Conservation (phyloP, 768 basidiomycete species). For the Auriscalpium microsporum region DNA sequence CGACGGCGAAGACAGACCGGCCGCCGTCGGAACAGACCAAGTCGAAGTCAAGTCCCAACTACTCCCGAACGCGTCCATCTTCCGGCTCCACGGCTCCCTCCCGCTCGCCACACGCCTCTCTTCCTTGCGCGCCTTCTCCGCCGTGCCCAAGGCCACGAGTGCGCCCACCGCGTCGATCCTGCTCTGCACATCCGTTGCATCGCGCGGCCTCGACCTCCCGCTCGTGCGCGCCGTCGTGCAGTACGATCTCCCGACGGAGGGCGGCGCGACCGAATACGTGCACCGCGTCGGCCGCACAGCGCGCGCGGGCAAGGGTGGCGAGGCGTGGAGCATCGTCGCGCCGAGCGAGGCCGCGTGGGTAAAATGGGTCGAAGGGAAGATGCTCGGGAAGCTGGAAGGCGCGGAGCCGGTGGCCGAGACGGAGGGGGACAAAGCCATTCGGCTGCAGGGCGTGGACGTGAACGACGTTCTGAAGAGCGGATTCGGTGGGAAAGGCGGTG, state of each 20-base stretch:
- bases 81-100: constrained; percentile 89
- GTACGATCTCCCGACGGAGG: constrained; percentile 96
- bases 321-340: constrained; percentile 88
- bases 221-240: constrained; percentile 92
- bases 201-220: constrained; percentile 94
- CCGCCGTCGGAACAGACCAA: constrained; percentile 19
- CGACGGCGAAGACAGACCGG: constrained; percentile 18
- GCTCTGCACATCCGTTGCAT: constrained; percentile 94
- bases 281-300: constrained; percentile 97
- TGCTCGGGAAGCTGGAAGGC: constrained; percentile 44
- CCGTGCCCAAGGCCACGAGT: constrained; percentile 22
- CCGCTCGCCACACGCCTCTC: constrained; percentile 72
- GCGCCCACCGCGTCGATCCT: constrained; percentile 56
- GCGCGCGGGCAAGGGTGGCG: constrained; percentile 90
- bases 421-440: constrained; percentile 25
- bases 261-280: constrained; percentile 92
- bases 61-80: constrained; percentile 74
- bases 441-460: constrained; percentile 51
- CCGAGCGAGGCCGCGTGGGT: constrained; percentile 89
- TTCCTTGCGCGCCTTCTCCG: constrained; percentile 77
- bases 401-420: constrained; percentile 20
- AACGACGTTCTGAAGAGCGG: constrained; percentile 71
- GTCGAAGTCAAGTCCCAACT: constrained; percentile 63
- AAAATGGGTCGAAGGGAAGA: constrained; percentile 77
- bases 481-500: constrained; percentile 75